Evolutionary conservation across 1,284 basidiomycete species (phyloP).

Genomic region (Irpex lacteus): DNA sequence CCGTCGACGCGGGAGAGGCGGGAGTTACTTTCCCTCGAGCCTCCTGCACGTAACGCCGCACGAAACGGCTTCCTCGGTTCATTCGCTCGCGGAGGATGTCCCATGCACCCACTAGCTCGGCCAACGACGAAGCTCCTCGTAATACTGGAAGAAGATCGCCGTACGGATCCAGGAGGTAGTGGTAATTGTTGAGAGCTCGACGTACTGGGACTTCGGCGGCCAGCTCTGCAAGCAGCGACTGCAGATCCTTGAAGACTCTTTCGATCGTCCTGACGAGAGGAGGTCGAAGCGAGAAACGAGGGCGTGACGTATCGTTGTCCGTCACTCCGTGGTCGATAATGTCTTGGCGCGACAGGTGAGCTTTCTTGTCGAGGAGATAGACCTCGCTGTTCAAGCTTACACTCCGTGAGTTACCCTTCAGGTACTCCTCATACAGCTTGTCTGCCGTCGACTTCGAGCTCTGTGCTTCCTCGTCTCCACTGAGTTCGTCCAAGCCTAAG

Average conservation of each 20-base stretch:
- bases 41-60: not conserved
- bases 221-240: not conserved
- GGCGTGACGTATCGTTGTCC: not conserved
- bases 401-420: no score
- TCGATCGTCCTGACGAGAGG: not conserved
- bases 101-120: not conserved
- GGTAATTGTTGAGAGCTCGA: not conserved
- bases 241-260: not conserved
- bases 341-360: no score
- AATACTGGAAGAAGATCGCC: not conserved
- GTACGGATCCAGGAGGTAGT: not conserved
- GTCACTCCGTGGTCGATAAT: no score
- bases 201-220: not conserved
- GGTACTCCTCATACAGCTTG: no score
- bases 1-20: not conserved
- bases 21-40: not conserved
- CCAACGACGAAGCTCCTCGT: not conserved
- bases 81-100: not conserved
- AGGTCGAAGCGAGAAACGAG: no score
- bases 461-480: no score
- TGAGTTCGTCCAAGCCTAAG: no score
- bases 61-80: not conserved
- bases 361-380: no score
- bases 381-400: no score
- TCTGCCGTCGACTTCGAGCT: no score